Evolutionary conservation across 2,329 filamentous ascomycete species (phyloP).

Genomic region (Neofusicoccum ribis): DNA sequence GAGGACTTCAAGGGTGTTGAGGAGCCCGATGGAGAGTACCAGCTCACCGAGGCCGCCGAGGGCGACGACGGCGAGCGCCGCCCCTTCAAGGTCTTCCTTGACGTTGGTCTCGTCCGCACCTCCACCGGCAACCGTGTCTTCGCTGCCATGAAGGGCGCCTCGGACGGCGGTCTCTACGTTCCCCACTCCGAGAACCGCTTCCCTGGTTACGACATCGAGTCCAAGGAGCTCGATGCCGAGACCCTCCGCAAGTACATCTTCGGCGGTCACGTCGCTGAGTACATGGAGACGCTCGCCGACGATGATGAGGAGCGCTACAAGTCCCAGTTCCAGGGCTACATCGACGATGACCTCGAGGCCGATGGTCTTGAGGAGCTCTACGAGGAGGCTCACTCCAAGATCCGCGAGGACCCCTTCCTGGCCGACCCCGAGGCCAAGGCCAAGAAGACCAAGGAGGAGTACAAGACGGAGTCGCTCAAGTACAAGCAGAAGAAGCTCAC

Average conservation of each 20-base stretch:
- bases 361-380: conserved; percentile 97
- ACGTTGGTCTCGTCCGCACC: conserved; percentile 95
- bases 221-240: conserved; percentile 96
- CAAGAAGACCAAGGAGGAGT: conserved; percentile 97
- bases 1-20: conserved; percentile 93
- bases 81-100: conserved; percentile 98
- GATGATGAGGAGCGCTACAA: conserved; percentile 99
- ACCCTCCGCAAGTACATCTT: conserved; percentile 99
- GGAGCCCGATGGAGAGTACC: conserved; percentile 95
- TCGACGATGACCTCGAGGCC: conserved; percentile 94
- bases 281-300: conserved; percentile 99
- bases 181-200: conserved; percentile 99
- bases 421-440: conserved; percentile 72
- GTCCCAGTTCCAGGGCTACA: conserved; percentile 96
- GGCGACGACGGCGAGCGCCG: conserved; percentile 88
- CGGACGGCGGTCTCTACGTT: conserved; percentile 93
- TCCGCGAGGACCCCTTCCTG: conserved; percentile 98
- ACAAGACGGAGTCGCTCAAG: conserved; percentile 95
- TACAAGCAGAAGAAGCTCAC: conserved; percentile 75
- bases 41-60: conserved; percentile 91
- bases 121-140: conserved; percentile 99
- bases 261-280: conserved; percentile 97
- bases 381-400: conserved; percentile 89
- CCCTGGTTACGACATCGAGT: conserved; percentile 96
- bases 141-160: conserved; percentile 99